A percentile compares a stretch with the other conserved stretches of the same genome.
Conservation (phyloP, 2,329 filamentous ascomycete species). For the Chalaropsis ovoidea region DNA sequence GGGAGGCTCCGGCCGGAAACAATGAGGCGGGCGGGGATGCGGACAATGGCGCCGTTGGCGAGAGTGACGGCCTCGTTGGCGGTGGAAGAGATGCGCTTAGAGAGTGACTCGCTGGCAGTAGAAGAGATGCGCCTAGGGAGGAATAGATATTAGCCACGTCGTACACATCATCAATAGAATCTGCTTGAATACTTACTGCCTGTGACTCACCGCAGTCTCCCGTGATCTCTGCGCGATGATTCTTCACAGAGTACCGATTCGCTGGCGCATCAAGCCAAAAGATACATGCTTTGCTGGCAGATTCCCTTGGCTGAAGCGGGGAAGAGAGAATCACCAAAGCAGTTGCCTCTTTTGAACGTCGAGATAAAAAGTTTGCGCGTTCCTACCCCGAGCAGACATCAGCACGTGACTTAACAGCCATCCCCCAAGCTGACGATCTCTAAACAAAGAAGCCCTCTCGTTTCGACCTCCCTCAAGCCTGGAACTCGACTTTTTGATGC, state of each 20-base stretch:
- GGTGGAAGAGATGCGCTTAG: neutral
- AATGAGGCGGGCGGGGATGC: conserved; percentile 38
- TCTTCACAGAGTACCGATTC: too few relatives aligned
- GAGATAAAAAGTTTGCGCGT: neutral
- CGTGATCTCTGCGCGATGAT: too few relatives aligned
- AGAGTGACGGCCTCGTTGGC: neutral
- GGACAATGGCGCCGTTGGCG: conserved; percentile 32
- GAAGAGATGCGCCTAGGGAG: neutral
- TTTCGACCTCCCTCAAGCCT: neutral
- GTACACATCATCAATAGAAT: too few relatives aligned
- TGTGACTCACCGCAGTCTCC: too few relatives aligned
- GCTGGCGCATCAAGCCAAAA: neutral
- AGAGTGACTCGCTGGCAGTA: neutral
- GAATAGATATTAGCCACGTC: too few relatives aligned
- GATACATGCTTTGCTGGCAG: neutral
- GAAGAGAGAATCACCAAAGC: neutral
- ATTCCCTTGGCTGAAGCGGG: neutral
- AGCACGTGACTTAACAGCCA: neutral
- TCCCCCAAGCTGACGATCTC: neutral
- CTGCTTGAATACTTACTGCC: too few relatives aligned
- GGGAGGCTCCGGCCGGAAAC: conserved; percentile 38
- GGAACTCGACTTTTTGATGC: neutral
- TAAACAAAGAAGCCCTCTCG: neutral
- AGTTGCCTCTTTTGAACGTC: neutral
- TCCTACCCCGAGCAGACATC: neutral